These are phyloP conservation scores for Yamadazyma diddensiae DNA, from an alignment of 1,139 yeast genomes.

Conservation along the genomic window DNA sequence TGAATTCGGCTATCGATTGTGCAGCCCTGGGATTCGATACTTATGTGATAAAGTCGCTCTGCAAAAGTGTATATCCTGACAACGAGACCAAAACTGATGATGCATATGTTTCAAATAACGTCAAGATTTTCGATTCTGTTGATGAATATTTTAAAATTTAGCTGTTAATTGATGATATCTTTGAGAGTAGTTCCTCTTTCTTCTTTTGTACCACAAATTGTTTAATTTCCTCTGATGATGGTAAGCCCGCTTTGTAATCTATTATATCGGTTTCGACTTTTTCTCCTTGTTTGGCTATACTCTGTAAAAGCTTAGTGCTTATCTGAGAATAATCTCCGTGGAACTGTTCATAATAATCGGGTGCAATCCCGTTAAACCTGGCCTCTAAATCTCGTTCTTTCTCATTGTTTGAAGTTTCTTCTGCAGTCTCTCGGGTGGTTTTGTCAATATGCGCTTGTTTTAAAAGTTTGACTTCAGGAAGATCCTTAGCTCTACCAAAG, in stretches of 20 bases:
- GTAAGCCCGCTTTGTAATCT: slow-evolving; percentile 29
- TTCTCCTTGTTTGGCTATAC: neutral
- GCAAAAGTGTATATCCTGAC: slow-evolving; percentile 35
- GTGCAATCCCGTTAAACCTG: slow-evolving; percentile 17
- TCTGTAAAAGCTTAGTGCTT: slow-evolving; percentile 3
- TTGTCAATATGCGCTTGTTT: slow-evolving; percentile 32
- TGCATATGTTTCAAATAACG: slow-evolving; percentile 26
- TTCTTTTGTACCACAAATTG: slow-evolving; percentile 44
- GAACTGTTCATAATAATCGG: slow-evolving; percentile 46
- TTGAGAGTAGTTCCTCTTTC: slow-evolving; percentile 40
- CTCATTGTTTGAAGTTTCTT: slow-evolving; percentile 5
- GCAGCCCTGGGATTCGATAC: slow-evolving; percentile 61
- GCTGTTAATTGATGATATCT: slow-evolving; percentile 10
- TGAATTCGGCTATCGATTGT: slow-evolving; percentile 70
- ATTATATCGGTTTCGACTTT: neutral
- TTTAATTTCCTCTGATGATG: slow-evolving; percentile 41
- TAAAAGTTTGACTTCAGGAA: slow-evolving; percentile 68
- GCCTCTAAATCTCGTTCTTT: slow-evolving; percentile 18
- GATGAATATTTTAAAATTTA: no score
- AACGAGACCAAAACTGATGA: slow-evolving; percentile 26
- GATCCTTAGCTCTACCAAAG: slow-evolving; percentile 80
- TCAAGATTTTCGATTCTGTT: slow-evolving; percentile 19
- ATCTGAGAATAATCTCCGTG: slow-evolving; percentile 13
- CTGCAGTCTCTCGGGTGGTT: neutral
- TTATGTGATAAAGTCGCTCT: slow-evolving; percentile 53